Conservation (phyloP, 352 stramenopile species). For the Chrysophaeum taylorii region DNA sequence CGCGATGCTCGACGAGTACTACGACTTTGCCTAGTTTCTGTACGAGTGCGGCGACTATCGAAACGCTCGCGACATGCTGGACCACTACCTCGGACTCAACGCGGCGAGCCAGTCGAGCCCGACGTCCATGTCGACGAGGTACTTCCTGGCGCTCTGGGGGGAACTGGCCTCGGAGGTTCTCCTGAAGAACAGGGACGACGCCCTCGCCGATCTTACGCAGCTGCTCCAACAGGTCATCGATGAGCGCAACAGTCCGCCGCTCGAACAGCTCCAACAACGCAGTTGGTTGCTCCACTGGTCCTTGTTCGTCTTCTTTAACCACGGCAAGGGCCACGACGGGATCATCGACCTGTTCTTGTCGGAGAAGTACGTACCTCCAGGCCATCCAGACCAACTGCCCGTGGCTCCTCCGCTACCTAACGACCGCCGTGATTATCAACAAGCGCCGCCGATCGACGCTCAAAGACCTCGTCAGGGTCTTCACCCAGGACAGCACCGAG, state of each 20-base stretch:
- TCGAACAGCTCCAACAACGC: slow-evolving; percentile 88
- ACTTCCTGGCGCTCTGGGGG: slow-evolving; percentile 76
- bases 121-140: too few relatives aligned
- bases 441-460: slow-evolving; percentile 70
- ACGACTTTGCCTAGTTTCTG: slow-evolving; percentile 87
- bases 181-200: slow-evolving; percentile 88
- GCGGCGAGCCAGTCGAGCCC: too few relatives aligned
- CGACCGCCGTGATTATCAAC: slow-evolving; percentile 90
- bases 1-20: slow-evolving; percentile 73
- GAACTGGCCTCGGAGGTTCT: slow-evolving; percentile 90
- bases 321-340: slow-evolving; percentile 79
- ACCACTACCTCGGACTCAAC: slow-evolving; percentile 52
- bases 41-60: slow-evolving; percentile 94
- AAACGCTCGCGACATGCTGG: slow-evolving; percentile 47
- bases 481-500: slow-evolving; percentile 71
- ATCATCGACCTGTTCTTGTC: slow-evolving; percentile 94
- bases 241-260: slow-evolving; percentile 54
- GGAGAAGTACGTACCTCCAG: slow-evolving; percentile 76
- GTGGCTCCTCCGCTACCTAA: slow-evolving; percentile 91
- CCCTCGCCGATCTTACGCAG: slow-evolving; percentile 76
- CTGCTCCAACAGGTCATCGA: slow-evolving; percentile 88
- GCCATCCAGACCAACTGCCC: slow-evolving; percentile 96
- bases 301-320: slow-evolving; percentile 85
- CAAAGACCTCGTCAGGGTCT: slow-evolving; percentile 71
- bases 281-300: slow-evolving; percentile 97